phyloP scores from a whole-genome alignment of 106 monocot species.

The Dendrobium officinale region DNA sequence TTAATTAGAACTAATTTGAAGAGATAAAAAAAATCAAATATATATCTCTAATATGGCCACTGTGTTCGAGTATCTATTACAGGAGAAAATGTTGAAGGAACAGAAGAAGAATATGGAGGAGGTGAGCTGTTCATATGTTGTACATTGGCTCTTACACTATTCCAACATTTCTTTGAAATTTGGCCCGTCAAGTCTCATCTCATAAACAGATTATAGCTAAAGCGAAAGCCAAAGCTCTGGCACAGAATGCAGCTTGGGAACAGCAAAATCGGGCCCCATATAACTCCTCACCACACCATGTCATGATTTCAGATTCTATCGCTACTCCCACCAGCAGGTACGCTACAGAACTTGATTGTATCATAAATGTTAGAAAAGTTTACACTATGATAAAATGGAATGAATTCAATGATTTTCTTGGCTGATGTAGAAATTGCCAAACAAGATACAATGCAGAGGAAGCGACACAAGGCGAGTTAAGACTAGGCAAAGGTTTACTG shows the following conservation, averaged over 20 bases:
- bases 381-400: background rate
- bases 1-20: no score
- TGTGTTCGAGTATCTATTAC: background rate
- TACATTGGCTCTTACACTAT: background rate
- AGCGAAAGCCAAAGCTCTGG: constrained; percentile 19
- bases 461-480: constrained; percentile 10
- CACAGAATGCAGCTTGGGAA: constrained; percentile 19
- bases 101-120: constrained; percentile 39
- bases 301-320: constrained; percentile 18
- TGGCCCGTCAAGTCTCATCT: background rate
- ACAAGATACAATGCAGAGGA: constrained; percentile 9
- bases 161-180: background rate
- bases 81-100: constrained; percentile 41
- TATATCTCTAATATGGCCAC: no score
- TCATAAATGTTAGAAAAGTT: background rate
- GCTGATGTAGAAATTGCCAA: constrained; percentile 17
- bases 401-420: background rate
- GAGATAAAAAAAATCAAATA: no score
- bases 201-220: constrained; percentile 31
- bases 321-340: constrained; percentile 31
- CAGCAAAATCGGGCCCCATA: constrained; percentile 12
- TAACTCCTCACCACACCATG: constrained; percentile 11
- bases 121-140: constrained; percentile 14
- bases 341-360: background rate
- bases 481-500: constrained; percentile 13